Base-by-base conservation (phyloP, 495 filamentous ascomycete genomes). In the Penicillium verhagenii region DNA sequence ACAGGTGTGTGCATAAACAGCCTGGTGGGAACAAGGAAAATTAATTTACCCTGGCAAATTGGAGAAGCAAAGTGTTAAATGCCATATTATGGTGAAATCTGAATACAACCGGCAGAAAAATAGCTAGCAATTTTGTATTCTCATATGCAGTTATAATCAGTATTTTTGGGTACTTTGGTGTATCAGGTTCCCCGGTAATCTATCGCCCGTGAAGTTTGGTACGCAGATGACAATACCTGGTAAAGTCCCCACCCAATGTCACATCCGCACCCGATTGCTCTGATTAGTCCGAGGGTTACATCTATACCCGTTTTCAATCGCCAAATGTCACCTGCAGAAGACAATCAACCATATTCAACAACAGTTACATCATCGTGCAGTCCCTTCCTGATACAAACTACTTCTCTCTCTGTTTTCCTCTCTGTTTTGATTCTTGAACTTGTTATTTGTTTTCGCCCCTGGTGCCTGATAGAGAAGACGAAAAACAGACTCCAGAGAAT, bases 321-420 rank as follows among this genome's bases (percentile, higher is more conserved):
- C 7, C 38, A 21, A 16, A 45, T 45, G 42, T 45, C 42, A 45
- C 42, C 42, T 45, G 23, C 42, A 45, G 38, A 42, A 21, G 11
- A 42, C 38, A 42, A 42, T 42, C 6, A 6, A 16, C 26, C 24
- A 11, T 48, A 20, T 9, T 28, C 20, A n/a, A 31, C 20, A 37
- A 40, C 40, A 10, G 64, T 67, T 67, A 67, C 64, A 67, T 67
- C 64, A 63, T 65, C 31, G 37, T 56, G 8, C 52, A 47, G 31
- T 21, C 26, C 19, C n/a, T 18, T 35, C 38, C 7, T 44, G 39
- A 50, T 40, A 39, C 42, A 50, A 52, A 51, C 42, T 64, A 54
- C 47, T 48, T 44, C 49, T 35, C 33, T 35, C 13, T n/a, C 33
- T 35, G 16, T 35, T 35, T 35, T 14, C 33, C 33, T 35, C 28